Evolutionary conservation across 345 rosid species (phyloP).

Genomic region (Trapa incisa): DNA sequence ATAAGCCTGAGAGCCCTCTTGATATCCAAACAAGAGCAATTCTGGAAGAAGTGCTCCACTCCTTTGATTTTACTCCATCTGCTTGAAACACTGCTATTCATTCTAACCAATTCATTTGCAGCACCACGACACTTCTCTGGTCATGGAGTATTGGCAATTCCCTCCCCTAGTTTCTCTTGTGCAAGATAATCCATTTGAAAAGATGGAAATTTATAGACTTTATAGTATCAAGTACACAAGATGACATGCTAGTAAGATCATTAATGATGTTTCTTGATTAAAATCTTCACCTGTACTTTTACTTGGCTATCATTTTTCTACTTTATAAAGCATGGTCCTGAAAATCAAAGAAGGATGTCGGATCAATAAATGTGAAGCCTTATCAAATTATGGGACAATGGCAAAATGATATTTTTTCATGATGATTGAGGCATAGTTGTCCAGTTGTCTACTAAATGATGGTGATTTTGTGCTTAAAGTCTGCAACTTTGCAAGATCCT

Average conservation of each 20-base stretch:
- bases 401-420: no score
- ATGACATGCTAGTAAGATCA: no score
- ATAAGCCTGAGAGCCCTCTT: slow-evolving; percentile 64
- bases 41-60: slow-evolving; percentile 72
- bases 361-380: not conserved
- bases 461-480: no score
- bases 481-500: not conserved
- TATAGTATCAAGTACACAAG: not conserved
- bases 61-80: slow-evolving; percentile 39
- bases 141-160: not conserved
- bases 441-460: no score
- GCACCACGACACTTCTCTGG: not conserved
- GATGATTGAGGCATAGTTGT: no score
- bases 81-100: slow-evolving; percentile 5
- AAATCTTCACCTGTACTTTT: no score
- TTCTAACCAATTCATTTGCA: not conserved
- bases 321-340: not conserved
- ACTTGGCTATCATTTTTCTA: not conserved
- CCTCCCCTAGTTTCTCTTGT: not conserved
- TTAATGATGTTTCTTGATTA: no score
- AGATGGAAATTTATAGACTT: not conserved
- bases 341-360: not conserved
- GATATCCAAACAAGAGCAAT: slow-evolving; percentile 37
- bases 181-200: not conserved
- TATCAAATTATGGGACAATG: no score